A percentile compares a stretch with the other conserved stretches of the same genome.
Evolutionary conservation across 257 asterid genomes (phyloP).

Genomic region (Cruciata laevipes): DNA sequence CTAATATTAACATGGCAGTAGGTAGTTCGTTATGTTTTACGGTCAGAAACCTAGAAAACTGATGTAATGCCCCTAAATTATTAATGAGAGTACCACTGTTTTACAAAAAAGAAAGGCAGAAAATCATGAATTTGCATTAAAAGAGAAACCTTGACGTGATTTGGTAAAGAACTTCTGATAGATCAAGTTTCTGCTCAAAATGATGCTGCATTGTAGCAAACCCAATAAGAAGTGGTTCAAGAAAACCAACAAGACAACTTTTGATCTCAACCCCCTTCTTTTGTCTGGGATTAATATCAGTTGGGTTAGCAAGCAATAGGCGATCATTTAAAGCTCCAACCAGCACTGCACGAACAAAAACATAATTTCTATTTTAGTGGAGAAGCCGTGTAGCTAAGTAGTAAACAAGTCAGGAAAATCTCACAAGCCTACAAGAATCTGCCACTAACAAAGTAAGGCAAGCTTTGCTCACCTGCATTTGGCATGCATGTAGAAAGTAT

Average conservation of each 20-base stretch:
- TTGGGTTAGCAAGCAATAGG: conserved; percentile 69
- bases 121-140: not conserved
- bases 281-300: conserved; percentile 86
- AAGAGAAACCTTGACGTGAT: conserved; percentile 81
- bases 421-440: conserved; percentile 11
- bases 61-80: no score
- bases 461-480: conserved; percentile 68
- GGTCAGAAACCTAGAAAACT: no score
- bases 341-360: conserved; percentile 50
- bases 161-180: conserved; percentile 94
- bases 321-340: conserved; percentile 97
- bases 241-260: conserved; percentile 88
- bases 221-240: conserved; percentile 98
- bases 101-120: not conserved
- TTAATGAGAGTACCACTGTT: no score
- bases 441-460: conserved; percentile 12
- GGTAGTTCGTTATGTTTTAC: no score
- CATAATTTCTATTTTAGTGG: conserved; percentile 17
- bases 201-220: conserved; percentile 93
- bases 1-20: not conserved
- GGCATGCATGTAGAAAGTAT: conserved; percentile 86
- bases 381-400: conserved; percentile 17
- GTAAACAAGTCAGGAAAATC: not conserved
- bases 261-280: conserved; percentile 93
- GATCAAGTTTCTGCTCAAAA: conserved; percentile 98